These are phyloP conservation scores for Thraustochytrium sp. DNA, from an alignment of 352 stramenopile species.

Conservation along the genomic window DNA sequence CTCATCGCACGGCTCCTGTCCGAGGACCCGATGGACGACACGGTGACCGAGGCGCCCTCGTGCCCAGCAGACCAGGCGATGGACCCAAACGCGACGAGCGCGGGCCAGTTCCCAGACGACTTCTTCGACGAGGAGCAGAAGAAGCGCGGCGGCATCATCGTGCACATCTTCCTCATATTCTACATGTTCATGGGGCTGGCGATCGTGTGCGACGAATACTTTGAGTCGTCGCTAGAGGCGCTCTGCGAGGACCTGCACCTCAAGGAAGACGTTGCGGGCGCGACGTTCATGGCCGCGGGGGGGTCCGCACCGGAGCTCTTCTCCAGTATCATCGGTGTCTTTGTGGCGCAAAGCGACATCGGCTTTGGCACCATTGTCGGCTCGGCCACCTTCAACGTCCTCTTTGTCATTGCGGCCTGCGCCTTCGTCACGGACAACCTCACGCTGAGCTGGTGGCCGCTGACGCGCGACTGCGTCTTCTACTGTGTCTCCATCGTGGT, in stretches of 20 bases:
- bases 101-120: constrained; percentile 51
- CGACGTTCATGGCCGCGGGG: constrained; percentile 70
- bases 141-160: constrained; percentile 19
- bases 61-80: too few species aligned
- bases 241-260: constrained; percentile 49
- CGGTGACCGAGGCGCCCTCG: too few species aligned
- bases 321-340: constrained; percentile 64
- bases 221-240: constrained; percentile 66
- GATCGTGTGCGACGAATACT: constrained; percentile 80
- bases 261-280: constrained; percentile 58
- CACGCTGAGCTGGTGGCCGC: constrained; percentile 65
- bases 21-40: too few species aligned
- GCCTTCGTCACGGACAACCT: constrained; percentile 55
- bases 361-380: constrained; percentile 77
- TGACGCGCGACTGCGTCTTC: constrained; percentile 63
- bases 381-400: constrained; percentile 71
- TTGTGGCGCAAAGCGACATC: constrained; percentile 63
- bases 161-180: constrained; percentile 64
- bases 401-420: constrained; percentile 72
- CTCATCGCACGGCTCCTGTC: too few species aligned
- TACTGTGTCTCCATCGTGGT: constrained; percentile 59
- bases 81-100: too few species aligned
- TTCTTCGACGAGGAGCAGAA: constrained; percentile 2
- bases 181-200: constrained; percentile 75
- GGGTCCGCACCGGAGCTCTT: constrained; percentile 68